A percentile compares a stretch with the other conserved stretches of the same genome.
These are phyloP conservation scores for Dryas alaskensis DNA, from an alignment of 306 rosid species.

Conservation along the genomic window DNA sequence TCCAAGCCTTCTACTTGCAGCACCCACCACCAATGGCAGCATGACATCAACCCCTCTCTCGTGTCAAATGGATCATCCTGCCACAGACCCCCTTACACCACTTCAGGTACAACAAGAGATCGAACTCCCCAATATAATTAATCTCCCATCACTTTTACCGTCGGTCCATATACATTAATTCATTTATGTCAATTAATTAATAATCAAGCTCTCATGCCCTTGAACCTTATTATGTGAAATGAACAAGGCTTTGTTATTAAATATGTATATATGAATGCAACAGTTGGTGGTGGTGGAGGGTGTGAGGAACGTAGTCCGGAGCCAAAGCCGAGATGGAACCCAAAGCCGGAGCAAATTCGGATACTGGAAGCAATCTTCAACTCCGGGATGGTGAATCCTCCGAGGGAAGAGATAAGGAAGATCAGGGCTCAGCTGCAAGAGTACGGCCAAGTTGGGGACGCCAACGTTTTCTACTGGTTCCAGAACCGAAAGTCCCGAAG, in stretches of 20 bases:
- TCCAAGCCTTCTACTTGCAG: conserved; percentile 73
- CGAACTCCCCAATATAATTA: not conserved
- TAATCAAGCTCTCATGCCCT: too few relatives aligned
- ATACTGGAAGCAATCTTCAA: conserved; percentile 92
- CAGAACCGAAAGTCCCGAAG: conserved; percentile 93
- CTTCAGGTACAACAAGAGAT: conserved; percentile 39
- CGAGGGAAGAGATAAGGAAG: conserved; percentile 88
- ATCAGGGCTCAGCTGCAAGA: conserved; percentile 85
- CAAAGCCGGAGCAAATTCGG: conserved; percentile 86
- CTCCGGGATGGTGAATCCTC: conserved; percentile 97
- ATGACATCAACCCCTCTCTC: conserved; percentile 70
- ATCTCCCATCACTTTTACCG: not conserved
- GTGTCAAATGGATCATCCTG: conserved; percentile 41
- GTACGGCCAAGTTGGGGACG: conserved; percentile 96
- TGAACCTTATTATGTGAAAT: too few relatives aligned
- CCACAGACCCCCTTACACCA: conserved; percentile 58
- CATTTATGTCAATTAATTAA: too few relatives aligned
- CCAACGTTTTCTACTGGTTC: conserved; percentile 96
- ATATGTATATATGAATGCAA: not conserved
- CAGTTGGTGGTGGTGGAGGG: conserved; percentile 51
- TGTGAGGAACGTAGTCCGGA: conserved; percentile 86
- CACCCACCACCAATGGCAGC: conserved; percentile 88
- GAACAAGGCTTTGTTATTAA: too few relatives aligned
- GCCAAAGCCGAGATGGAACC: conserved; percentile 97
- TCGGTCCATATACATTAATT: not conserved